A percentile compares a stretch with the other conserved stretches of the same genome.
Conservation (phyloP, 192 early-diverging fungal genomes). For the Rhizophagus sp. region DNA sequence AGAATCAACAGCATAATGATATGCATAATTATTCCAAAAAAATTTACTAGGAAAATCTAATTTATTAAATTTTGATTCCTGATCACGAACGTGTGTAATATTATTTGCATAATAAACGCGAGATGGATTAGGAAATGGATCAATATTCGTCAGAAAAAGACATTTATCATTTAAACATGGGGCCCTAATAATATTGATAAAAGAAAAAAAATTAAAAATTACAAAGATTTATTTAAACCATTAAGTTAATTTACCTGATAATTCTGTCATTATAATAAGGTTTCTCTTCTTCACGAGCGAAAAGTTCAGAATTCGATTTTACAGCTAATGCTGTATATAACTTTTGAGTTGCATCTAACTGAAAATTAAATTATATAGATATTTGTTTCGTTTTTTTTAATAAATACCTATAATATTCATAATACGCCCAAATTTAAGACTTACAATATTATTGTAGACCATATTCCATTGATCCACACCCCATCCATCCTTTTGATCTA, state of each 20-base stretch:
- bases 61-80: conserved; percentile 42
- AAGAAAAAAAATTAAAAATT: not conserved
- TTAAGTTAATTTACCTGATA: conserved; percentile 34
- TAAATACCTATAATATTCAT: too few relatives aligned
- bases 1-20: conserved; percentile 52
- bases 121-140: conserved; percentile 49
- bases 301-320: conserved; percentile 49
- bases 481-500: conserved; percentile 46
- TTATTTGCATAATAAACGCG: conserved; percentile 41
- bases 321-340: conserved; percentile 44
- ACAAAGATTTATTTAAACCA: not conserved
- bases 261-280: conserved; percentile 48
- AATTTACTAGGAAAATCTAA: conserved; percentile 42
- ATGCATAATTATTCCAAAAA: conserved; percentile 46
- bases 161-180: conserved; percentile 56
- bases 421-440: not conserved
- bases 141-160: conserved; percentile 54
- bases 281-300: conserved; percentile 43
- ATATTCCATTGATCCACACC: conserved; percentile 51
- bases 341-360: conserved; percentile 54
- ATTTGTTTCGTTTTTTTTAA: too few relatives aligned
- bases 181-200: conserved; percentile 16
- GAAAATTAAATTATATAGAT: not conserved
- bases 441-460: conserved; percentile 50
- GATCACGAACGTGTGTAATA: conserved; percentile 43